Percentiles rank a stretch among this genome's conserved stretches.
These are phyloP conservation scores for Perkinsus olseni DNA, from an alignment of 169 alveolate species.

Conservation along the genomic window DNA sequence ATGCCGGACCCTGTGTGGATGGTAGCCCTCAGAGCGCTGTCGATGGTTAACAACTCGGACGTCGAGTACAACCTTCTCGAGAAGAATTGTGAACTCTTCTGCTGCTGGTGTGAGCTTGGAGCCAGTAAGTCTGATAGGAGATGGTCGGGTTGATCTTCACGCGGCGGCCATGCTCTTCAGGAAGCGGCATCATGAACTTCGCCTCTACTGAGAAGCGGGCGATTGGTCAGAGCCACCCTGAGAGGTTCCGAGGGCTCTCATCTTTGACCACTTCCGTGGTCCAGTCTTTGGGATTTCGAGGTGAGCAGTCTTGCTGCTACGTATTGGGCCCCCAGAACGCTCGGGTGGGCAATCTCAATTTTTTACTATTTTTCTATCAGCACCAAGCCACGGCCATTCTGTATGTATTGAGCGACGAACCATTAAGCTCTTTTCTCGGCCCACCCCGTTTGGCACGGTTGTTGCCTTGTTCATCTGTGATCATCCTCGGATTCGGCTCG, in stretches of 20 bases:
- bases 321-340: neutral
- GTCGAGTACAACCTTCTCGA: neutral
- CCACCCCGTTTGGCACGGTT: no score
- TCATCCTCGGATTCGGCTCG: no score
- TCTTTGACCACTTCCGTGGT: neutral
- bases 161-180: neutral
- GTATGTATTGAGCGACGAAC: no score
- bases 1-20: neutral
- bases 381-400: neutral
- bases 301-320: neutral
- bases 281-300: neutral
- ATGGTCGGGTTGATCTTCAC: neutral
- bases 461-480: no score
- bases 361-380: no score
- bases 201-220: neutral
- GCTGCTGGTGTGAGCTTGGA: neutral
- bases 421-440: no score
- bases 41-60: neutral
- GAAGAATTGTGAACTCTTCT: neutral
- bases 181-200: neutral
- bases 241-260: neutral
- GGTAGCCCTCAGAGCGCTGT: neutral
- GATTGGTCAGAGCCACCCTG: neutral
- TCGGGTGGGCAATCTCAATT: neutral
- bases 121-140: neutral